Evolutionary conservation across 257 asterid genomes (phyloP).

Genomic region (Przewalskia tangutica): DNA sequence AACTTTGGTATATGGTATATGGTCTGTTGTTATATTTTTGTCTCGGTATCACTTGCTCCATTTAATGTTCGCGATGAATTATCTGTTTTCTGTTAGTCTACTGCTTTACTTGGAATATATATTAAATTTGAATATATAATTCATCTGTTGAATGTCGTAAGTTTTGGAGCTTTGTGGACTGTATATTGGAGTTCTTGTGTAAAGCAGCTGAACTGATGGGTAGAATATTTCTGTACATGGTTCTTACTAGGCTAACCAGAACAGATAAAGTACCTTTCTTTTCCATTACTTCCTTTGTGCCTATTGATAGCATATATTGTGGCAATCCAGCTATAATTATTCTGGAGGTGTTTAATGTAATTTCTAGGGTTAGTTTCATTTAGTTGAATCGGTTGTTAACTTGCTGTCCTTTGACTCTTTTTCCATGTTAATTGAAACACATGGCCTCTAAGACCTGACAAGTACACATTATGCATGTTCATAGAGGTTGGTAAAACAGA

Average conservation of each 20-base stretch:
- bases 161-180: neutral
- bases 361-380: neutral
- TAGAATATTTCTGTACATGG: neutral
- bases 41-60: neutral
- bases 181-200: neutral
- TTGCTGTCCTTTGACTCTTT: neutral
- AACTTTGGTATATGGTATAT: neutral
- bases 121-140: neutral
- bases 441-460: neutral
- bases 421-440: neutral
- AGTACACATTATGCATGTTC: neutral
- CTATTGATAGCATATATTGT: neutral
- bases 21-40: neutral
- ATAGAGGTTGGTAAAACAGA: neutral
- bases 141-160: neutral
- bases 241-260: neutral
- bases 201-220: neutral
- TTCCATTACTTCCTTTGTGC: neutral
- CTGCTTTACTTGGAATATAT: neutral
- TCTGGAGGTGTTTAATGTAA: neutral
- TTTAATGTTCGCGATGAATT: neutral
- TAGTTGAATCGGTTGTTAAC: neutral
- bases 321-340: neutral
- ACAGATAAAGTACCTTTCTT: neutral
- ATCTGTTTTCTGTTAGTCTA: neutral